Evolutionary conservation across 345 rosid genomes (phyloP).

Genomic region (Heritiera fomes): DNA sequence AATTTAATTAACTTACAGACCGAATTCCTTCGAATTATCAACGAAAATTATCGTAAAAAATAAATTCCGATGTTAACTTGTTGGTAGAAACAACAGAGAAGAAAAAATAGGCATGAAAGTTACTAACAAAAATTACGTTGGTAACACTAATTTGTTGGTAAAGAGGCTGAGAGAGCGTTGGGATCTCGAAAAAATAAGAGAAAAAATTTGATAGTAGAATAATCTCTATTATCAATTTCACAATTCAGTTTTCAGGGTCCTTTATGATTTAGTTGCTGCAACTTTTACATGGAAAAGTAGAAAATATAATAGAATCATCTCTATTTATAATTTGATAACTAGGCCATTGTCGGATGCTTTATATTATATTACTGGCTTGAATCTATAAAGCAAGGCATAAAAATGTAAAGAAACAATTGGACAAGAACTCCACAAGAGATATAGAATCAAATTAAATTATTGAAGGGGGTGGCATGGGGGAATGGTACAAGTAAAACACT

Average conservation of each 20-base stretch:
- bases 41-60: too few relatives aligned
- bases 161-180: too few relatives aligned
- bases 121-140: too few relatives aligned
- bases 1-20: too few relatives aligned
- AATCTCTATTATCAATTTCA: too few relatives aligned
- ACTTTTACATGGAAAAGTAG: slow-evolving; percentile 4
- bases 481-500: slow-evolving; percentile 22
- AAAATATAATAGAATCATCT: neutral
- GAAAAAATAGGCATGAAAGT: too few relatives aligned
- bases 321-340: neutral
- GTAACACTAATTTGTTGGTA: too few relatives aligned
- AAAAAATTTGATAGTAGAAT: too few relatives aligned
- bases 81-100: too few relatives aligned
- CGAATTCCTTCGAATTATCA: too few relatives aligned
- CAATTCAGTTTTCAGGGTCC: neutral
- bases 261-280: neutral
- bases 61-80: too few relatives aligned
- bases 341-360: neutral
- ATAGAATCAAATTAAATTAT: slow-evolving; percentile 17
- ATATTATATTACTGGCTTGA: neutral
- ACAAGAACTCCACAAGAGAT: slow-evolving; percentile 11
- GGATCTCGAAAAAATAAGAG: too few relatives aligned
- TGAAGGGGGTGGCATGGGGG: neutral
- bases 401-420: slow-evolving; percentile 16
- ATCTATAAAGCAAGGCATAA: slow-evolving; percentile 8